Evolutionary conservation across 371 early-diverging fungal genomes (phyloP), one percentile per base, ranked within the genome.

Genomic region (Mucor lusitanicus): DNA sequence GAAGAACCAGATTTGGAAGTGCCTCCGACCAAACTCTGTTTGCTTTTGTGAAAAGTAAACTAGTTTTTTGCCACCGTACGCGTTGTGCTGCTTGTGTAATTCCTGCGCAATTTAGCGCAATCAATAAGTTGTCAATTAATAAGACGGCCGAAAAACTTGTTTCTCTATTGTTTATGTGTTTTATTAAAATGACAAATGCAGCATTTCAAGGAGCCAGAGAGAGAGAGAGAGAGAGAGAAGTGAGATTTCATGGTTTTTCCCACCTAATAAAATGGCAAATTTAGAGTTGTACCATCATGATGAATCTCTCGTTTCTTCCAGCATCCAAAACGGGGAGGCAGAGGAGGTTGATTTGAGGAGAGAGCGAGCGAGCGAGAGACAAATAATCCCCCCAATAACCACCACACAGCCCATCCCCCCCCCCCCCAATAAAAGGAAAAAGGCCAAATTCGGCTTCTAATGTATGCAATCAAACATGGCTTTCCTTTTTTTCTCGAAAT

Each of bases 1-100:
- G 69, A 59, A 27, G 53, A 69, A 50, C 69, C 53, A 17, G 42
- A 63, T 69, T 53, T 53, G 32, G 69, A 59, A 64, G 64, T 69
- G 19, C 50, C 60, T 69, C 69, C 65, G 64, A 63, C 63, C 40
- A 58, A 28, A 44, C 42, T 17, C 39, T 13, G 13, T 50, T 50
- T 50, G 50, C 23, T 50, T 48, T 11, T 37, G 37, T 13, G 37
- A 23, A 50, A 50, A 50, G 50, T 50, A 50, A 50, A 50, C 50
- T 50, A 50, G 50, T 50, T 50, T 50, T 50, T 50, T 12, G 21
- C 48, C 9, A 3, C 12, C 37, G 37, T 50, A 23, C 50, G 50
- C 50, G 50, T 50, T 50, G 3, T 50, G 23, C 6, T 50, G 23
- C 13, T 50, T 50, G 50, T 50, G 50, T 50, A 50, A 50, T 50